Evolutionary conservation across 176 grass and related monocot species (phyloP), one percentile per base, ranked within the genome.

Genomic region (Aechmea fasciata): DNA sequence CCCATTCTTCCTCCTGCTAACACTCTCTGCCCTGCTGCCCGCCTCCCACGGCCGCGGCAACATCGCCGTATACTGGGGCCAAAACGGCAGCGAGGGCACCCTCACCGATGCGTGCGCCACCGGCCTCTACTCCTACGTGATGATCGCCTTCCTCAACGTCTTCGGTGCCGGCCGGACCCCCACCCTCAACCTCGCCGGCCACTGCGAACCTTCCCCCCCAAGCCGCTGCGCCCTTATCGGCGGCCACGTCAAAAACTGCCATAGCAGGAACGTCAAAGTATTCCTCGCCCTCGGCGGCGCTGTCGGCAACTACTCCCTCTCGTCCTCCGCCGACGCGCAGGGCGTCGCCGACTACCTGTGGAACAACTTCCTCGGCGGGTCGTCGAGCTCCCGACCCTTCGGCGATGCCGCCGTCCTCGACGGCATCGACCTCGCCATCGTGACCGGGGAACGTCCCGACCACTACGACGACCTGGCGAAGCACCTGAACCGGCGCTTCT

Each of bases 21-120:
- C 29, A 33, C 41, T 85, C 13, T 3, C 69, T 33, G 49, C 83
- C 17, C 65, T 94, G 33, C 14, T 90, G 65, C 29, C 82, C 26
- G 62, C 70, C 13, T 53, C 54, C 47, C 80, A 80, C 41, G 71
- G 26, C 14, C 80, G 79, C 41, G 90, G 86, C 78, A 47, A 68
- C 62, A 95, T 95, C 51, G 83, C 81, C 3, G 81, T 95, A 28
- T 95, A 90, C 72, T 90, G 90, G 87, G 87, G 90, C 49, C 90
- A 95, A 72, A 63, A 90, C 75, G 69, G 72, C 20, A 0, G 12
- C 64, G 87, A 95, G 78, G 90, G 83, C 33, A 33, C 19, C 81
- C 83, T 95, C 23, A 81, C 78, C 54, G 71, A 70, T 25, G 59
- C 90, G 25, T 94, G 90, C 83, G 70, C 41, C 71, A 74, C 86